phyloP scores from a whole-genome alignment of 352 stramenopile genomes.

The Phytophthora cajani region DNA sequence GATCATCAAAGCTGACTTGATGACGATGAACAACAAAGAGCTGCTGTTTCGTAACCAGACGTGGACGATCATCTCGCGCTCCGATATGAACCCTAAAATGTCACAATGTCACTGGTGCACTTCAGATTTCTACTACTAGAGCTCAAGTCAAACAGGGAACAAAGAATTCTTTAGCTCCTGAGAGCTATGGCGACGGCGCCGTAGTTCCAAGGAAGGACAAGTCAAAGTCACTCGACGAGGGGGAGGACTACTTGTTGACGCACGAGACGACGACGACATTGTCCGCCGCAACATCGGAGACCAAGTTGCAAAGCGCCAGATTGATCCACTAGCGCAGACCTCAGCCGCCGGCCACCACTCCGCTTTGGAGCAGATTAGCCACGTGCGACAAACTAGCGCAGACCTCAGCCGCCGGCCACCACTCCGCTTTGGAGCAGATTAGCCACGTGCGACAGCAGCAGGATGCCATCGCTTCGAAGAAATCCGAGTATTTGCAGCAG shows the following conservation, averaged over 20 bases:
- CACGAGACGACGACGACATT: constrained; percentile 3
- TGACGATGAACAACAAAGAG: too few relatives aligned
- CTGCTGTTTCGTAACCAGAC: too few relatives aligned
- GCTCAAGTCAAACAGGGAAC: background rate
- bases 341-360: too few relatives aligned
- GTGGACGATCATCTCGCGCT: too few relatives aligned
- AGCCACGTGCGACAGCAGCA: constrained; percentile 5
- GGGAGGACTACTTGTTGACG: background rate
- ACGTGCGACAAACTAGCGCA: too few relatives aligned
- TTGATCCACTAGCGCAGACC: background rate
- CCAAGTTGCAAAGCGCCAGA: constrained; percentile 3
- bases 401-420: constrained; percentile 3
- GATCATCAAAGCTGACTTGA: too few relatives aligned
- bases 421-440: constrained; percentile 3
- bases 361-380: too few relatives aligned
- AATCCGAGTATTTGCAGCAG: constrained; percentile 1
- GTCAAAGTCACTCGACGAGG: background rate
- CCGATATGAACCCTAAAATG: too few relatives aligned
- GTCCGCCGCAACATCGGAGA: background rate
- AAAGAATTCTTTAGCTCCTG: constrained; percentile 3
- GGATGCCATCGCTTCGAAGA: constrained; percentile 1
- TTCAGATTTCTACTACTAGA: background rate
- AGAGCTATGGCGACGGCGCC: background rate
- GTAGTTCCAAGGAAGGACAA: background rate
- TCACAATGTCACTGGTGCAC: too few relatives aligned